Percentiles rank a stretch among this genome's conserved stretches.
phyloP scores from a whole-genome alignment of 176 grass and related monocot genomes.

The Pontederia paniculata region DNA sequence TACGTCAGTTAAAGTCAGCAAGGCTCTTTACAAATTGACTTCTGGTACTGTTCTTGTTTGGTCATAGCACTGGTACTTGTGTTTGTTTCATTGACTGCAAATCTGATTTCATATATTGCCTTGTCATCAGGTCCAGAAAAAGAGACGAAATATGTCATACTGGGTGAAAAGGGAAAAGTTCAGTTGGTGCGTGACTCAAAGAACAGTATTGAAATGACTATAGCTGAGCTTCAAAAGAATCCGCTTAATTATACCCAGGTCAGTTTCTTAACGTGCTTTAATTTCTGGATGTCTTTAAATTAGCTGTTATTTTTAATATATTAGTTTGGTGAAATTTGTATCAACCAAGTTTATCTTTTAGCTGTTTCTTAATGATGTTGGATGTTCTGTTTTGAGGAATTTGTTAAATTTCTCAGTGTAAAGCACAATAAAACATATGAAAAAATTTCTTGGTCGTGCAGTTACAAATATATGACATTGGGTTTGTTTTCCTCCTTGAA shows the following conservation, averaged over 20 bases:
- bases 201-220: slow-evolving; percentile 44
- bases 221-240: slow-evolving; percentile 74
- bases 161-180: slow-evolving; percentile 96
- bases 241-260: slow-evolving; percentile 96
- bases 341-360: too few relatives aligned
- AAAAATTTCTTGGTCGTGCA: too few relatives aligned
- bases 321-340: too few relatives aligned
- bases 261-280: not conserved
- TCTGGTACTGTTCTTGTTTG: slow-evolving; percentile 40
- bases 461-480: too few relatives aligned
- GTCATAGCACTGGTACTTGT: not conserved
- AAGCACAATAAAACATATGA: too few relatives aligned
- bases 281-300: too few relatives aligned
- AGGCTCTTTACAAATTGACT: slow-evolving; percentile 65
- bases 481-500: too few relatives aligned
- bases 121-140: slow-evolving; percentile 64
- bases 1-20: slow-evolving; percentile 92
- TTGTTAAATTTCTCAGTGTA: too few relatives aligned
- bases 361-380: too few relatives aligned
- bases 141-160: slow-evolving; percentile 69
- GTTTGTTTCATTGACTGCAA: not conserved
- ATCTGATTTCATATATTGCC: slow-evolving; percentile 8
- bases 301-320: too few relatives aligned
- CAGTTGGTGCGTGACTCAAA: slow-evolving; percentile 74
- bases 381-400: too few relatives aligned